Evolutionary conservation across 2,329 filamentous ascomycete genomes (phyloP), one percentile per base, ranked within the genome.

Genomic region (Ceratocystiopsis minuta): DNA sequence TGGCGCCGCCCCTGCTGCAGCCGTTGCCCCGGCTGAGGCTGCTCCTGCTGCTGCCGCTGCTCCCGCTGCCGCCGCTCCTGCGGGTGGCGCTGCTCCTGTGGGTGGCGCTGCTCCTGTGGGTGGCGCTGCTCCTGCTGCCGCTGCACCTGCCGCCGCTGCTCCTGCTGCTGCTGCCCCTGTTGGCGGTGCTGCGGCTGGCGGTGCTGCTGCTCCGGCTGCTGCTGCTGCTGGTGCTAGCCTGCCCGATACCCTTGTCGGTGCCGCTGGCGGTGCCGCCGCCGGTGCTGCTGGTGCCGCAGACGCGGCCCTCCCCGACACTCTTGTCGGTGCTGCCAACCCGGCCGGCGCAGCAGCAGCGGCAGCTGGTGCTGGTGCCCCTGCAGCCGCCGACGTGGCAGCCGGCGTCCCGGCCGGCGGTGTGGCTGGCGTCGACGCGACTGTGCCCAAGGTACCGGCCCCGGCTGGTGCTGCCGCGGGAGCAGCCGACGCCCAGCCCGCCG

Each of bases 11-110:
- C 40, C 36, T 2, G 38, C 15, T 28, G 36, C 33, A 32, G 37
- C 32, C 34, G 41, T 13, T 31, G 16, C 34, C 5, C 36, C 31
- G 11, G 31, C 28, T 4, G 37, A 20, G 16, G 44, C 17, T 18
- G 37, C 38, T 11, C 37, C 39, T 38, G 57, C 62, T 42, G 58
- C 60, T 34, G 59, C 51, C 41, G 55, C 57, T 41, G 55, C 46
- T 6, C 45, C 44, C 35, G 24, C 41, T 42, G 45, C 43, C 37
- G 31, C 44, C 39, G 6, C 24, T 28, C 14, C 40, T 16, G 10
- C 37, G 3, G 45, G 38, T 12, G 40, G 28, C 9, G 33, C 40
- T 28, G 37, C 10, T 16, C 40, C 36, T 2, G 38, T 3, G 13
- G 40, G 6, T 3, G 18, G 14, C 10, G 45, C 20, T 14, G 43